phyloP scores from a whole-genome alignment of 2,329 filamentous ascomycete species.

The Fusarium neocosmosporiellum region DNA sequence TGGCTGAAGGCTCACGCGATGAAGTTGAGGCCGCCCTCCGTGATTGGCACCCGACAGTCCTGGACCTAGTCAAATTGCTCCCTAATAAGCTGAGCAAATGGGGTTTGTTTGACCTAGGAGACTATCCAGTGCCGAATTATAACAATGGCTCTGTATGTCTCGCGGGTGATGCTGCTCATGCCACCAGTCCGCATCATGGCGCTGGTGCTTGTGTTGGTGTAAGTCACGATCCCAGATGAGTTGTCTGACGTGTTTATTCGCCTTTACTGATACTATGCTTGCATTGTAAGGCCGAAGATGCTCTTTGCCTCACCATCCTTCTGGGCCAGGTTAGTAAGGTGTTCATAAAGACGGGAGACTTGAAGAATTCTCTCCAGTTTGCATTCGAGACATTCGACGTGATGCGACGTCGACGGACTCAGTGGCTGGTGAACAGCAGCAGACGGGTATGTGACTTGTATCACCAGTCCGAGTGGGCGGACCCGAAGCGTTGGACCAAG shows the following conservation, averaged over 20 bases:
- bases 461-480: neutral
- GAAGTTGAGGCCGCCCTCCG: neutral
- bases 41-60: neutral
- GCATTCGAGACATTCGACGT: neutral
- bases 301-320: neutral
- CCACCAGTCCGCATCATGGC: constrained; percentile 16
- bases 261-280: no score
- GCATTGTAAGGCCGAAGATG: neutral
- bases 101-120: constrained; percentile 17
- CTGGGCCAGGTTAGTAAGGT: no score
- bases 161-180: constrained; percentile 17
- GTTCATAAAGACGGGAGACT: no score
- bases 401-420: neutral
- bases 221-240: no score
- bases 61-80: neutral
- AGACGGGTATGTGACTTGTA: neutral
- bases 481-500: neutral
- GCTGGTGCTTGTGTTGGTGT: constrained; percentile 16
- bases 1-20: neutral
- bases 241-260: no score
- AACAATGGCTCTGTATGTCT: constrained; percentile 6
- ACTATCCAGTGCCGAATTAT: constrained; percentile 13
- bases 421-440: constrained; percentile 1
- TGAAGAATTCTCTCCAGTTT: neutral
- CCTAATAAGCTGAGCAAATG: neutral